Evolutionary conservation across 2,329 filamentous ascomycete genomes (phyloP), one percentile per base, ranked within the genome.

Genomic region (Fusarium compactum): DNA sequence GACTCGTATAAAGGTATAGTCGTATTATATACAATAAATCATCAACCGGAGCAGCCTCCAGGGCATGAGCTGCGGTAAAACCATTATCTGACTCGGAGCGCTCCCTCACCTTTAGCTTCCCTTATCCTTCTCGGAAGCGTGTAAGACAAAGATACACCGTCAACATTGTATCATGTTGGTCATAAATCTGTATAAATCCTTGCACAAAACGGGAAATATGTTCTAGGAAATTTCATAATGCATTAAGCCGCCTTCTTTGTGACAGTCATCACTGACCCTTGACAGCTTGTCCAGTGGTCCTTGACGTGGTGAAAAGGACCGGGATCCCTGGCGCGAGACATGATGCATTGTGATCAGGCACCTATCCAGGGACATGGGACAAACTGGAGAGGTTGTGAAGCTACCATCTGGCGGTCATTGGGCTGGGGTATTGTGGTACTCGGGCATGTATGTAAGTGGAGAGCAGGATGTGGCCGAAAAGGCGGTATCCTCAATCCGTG

Each of bases 11-110:
- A 59, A 18, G 27, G 18, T 58, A 9, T 51, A 48, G 43, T 50
- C 64, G 16, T 62, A 40, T 56, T 71, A 71, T 71, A 53, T 71
- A 71, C 59, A 44, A 38, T 48, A 58, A 69, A 62, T 62, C 51
- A 29, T 65, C 24, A 38, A 47, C 46, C 41, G 45, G 48, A 62
- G 56, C 48, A 55, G 59, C 67, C 64, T 69, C 68, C 68, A 69
- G 68, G 68, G 68, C 68, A 30, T 53, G 29, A 41, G 34, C 67
- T 70, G 30, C 46, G 43, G 58, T 25, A 53, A 41, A 40, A 43
- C 58, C 40, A 50, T 27, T 52, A 67, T 50, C 52, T 44, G 38
- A 38, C 34, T 46, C 44, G 43, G 18, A 45, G 27, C 34, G 40
- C 32, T 27, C n/a, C 46, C 40, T 51, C 43, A 40, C 38, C 20